phyloP scores from a whole-genome alignment of 805 yeast species.

The Yarrowia deformans region DNA sequence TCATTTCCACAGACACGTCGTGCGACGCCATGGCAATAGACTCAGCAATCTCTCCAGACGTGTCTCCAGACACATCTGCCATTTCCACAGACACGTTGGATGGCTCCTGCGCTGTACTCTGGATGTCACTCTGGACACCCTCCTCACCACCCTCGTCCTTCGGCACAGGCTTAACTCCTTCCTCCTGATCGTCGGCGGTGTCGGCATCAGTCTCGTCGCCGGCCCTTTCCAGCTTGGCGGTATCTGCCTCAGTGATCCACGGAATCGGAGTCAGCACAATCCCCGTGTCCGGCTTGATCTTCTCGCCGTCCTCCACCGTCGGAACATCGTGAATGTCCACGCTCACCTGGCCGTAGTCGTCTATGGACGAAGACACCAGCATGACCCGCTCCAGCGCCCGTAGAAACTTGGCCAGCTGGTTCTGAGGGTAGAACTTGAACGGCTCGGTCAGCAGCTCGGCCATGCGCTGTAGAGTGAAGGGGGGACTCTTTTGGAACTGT shows the following conservation, averaged over 20 bases:
- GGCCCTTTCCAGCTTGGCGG: not conserved
- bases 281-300: slow-evolving; percentile 28
- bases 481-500: slow-evolving; percentile 49
- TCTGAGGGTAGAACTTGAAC: slow-evolving; percentile 43
- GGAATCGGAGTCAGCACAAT: slow-evolving; percentile 35
- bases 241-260: slow-evolving; percentile 27
- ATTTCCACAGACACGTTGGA: slow-evolving; percentile 8
- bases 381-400: slow-evolving; percentile 47
- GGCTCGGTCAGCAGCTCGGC: slow-evolving; percentile 50
- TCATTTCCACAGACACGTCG: slow-evolving; percentile 37
- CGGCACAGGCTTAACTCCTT: not conserved
- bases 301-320: slow-evolving; percentile 27
- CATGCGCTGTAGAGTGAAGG: slow-evolving; percentile 52
- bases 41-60: too few species aligned
- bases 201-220: not conserved
- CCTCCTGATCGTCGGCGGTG: not conserved
- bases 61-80: slow-evolving; percentile 14
- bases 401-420: slow-evolving; percentile 46
- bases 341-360: slow-evolving; percentile 42
- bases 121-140: not conserved
- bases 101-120: not conserved
- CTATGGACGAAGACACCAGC: slow-evolving; percentile 43
- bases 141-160: not conserved
- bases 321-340: slow-evolving; percentile 16
- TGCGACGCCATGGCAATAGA: not conserved